These are phyloP conservation scores for Cenchrus purpureus DNA, from an alignment of 176 grass and related monocot species.

Conservation along the genomic window DNA sequence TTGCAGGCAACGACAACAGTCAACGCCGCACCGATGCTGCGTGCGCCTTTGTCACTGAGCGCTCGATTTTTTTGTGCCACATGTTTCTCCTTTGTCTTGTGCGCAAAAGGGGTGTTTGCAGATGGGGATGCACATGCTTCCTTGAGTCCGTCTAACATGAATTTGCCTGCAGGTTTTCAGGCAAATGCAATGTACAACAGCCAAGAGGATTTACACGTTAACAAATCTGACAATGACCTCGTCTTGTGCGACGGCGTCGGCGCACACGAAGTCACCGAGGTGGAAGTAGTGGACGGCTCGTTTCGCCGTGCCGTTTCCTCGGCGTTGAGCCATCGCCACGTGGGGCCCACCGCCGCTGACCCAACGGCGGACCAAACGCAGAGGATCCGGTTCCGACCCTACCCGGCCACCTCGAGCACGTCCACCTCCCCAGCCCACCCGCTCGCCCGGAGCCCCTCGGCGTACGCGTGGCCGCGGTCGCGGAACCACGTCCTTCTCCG, in stretches of 20 bases:
- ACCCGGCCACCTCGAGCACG: conserved; percentile 45
- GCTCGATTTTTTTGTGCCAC: background rate
- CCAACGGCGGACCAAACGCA: too few species aligned
- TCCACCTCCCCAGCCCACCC: conserved; percentile 58
- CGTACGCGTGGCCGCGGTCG: conserved; percentile 58
- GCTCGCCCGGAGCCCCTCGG: conserved; percentile 40
- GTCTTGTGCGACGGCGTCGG: conserved; percentile 55
- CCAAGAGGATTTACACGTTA: conserved; percentile 33
- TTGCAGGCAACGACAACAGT: too few species aligned
- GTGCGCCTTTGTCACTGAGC: too few species aligned
- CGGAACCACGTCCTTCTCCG: conserved; percentile 51
- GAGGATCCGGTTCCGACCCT: conserved; percentile 3
- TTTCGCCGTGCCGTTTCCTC: too few species aligned
- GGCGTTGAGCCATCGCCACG: too few species aligned
- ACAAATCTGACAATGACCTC: conserved; percentile 52
- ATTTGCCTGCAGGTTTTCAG: background rate
- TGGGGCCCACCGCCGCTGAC: too few species aligned
- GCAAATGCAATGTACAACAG: background rate
- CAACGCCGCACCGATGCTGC: too few species aligned
- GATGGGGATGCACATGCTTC: too few species aligned
- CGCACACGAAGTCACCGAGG: conserved; percentile 39
- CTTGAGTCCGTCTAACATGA: background rate
- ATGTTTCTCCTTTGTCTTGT: too few species aligned
- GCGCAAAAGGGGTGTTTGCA: too few species aligned
- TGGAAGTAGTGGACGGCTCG: conserved; percentile 49